phyloP scores from a whole-genome alignment of 768 basidiomycete species.

The Kwoniella botswanensis region DNA sequence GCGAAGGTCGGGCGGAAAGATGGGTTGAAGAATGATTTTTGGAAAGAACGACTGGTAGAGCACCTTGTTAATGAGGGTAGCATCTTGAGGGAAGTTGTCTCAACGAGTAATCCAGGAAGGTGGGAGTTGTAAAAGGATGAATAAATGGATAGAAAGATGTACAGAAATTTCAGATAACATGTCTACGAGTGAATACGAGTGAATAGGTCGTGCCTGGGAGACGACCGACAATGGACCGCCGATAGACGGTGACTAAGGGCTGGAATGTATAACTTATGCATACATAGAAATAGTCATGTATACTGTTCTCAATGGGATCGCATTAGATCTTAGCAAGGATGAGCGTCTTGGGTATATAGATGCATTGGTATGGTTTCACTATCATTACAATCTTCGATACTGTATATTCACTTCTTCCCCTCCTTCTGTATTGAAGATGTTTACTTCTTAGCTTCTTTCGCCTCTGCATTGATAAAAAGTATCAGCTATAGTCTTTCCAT shows the following conservation, averaged over 20 bases:
- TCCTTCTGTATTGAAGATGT: background rate
- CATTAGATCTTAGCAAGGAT: background rate
- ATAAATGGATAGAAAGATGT: background rate
- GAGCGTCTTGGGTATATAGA: constrained; percentile 18
- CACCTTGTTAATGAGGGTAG: constrained; percentile 3
- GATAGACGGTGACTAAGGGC: background rate
- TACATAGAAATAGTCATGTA: too few relatives aligned
- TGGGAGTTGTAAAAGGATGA: background rate
- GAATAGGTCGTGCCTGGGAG: background rate
- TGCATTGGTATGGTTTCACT: constrained; percentile 27
- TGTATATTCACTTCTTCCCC: background rate
- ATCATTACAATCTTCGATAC: background rate
- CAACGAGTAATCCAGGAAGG: background rate
- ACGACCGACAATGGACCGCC: background rate
- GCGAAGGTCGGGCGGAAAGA: constrained; percentile 5
- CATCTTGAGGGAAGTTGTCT: background rate
- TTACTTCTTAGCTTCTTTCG: constrained; percentile 55
- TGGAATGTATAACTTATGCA: too few relatives aligned
- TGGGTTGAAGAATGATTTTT: constrained; percentile 10
- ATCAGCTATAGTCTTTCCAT: constrained; percentile 10
- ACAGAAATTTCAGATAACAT: background rate
- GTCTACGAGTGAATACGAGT: too few relatives aligned
- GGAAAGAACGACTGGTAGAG: background rate
- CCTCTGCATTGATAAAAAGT: constrained; percentile 40
- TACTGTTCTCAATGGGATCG: too few relatives aligned